These are phyloP conservation scores for Aspergillus tubingensis DNA, from an alignment of 2,329 filamentous ascomycete genomes.

Conservation along the genomic window DNA sequence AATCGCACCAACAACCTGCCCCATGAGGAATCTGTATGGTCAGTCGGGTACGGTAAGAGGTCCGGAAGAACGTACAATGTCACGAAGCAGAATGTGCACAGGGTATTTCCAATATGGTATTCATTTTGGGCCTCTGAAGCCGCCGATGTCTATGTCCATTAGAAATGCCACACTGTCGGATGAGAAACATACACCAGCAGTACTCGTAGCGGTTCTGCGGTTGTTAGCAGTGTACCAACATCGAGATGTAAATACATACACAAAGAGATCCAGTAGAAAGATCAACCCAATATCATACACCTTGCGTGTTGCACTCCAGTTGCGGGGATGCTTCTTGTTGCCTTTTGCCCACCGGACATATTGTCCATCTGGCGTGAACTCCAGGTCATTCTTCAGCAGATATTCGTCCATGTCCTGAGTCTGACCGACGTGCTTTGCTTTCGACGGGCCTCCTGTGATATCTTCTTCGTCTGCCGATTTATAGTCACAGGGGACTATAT, in stretches of 20 bases:
- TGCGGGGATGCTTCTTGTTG: slow-evolving; percentile 26
- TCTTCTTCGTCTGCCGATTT: too few species aligned
- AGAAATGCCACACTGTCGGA: background rate
- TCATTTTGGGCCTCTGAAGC: slow-evolving; percentile 19
- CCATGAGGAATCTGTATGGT: slow-evolving; percentile 28
- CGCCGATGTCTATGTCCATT: slow-evolving; percentile 14
- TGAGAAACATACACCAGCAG: slow-evolving; percentile 14
- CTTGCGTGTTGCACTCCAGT: slow-evolving; percentile 24
- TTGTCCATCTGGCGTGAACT: slow-evolving; percentile 18
- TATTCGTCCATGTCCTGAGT: background rate
- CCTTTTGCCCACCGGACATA: slow-evolving; percentile 18
- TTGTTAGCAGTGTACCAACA: background rate
- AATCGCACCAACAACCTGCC: slow-evolving; percentile 31
- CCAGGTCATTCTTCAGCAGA: slow-evolving; percentile 13
- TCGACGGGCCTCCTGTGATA: too few species aligned
- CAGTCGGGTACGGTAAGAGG: background rate
- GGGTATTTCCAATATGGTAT: slow-evolving; percentile 14
- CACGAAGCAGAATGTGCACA: slow-evolving; percentile 23
- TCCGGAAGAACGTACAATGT: background rate
- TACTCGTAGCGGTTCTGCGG: slow-evolving; percentile 16
- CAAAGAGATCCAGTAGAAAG: slow-evolving; percentile 27
- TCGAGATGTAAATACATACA: background rate
- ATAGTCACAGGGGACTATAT: too few species aligned
- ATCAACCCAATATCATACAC: slow-evolving; percentile 27
- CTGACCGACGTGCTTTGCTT: too few species aligned